Evolutionary conservation across 345 rosid genomes (phyloP).

Genomic region (Rhodamnia rubescens): DNA sequence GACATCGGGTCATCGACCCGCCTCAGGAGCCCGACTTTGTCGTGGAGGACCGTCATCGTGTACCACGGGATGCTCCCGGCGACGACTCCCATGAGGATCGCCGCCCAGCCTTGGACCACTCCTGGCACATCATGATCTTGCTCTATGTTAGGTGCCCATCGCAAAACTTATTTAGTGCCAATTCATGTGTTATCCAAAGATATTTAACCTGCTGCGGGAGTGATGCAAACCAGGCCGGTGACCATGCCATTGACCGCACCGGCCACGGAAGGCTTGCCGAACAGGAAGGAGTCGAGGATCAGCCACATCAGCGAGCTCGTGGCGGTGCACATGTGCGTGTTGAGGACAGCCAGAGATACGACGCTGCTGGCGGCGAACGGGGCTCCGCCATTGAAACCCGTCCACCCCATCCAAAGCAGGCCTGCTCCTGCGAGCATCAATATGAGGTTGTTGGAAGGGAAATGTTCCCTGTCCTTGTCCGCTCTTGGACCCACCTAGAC

Average conservation of each 20-base stretch:
- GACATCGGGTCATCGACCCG: constrained; percentile 29
- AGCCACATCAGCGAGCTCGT: constrained; percentile 39
- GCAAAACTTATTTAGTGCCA: background rate
- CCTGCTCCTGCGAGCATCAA: constrained; percentile 48
- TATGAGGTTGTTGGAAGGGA: constrained; percentile 34
- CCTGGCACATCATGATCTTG: constrained; percentile 4
- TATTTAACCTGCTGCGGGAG: constrained; percentile 15
- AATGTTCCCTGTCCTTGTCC: constrained; percentile 26
- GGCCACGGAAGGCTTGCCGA: constrained; percentile 27
- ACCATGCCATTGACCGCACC: constrained; percentile 42
- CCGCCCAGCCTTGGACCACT: constrained; percentile 47
- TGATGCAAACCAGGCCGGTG: constrained; percentile 48
- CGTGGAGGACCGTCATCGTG: constrained; percentile 35
- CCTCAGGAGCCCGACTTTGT: constrained; percentile 8
- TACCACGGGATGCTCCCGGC: constrained; percentile 42
- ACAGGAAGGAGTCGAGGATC: constrained; percentile 17
- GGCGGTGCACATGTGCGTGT: constrained; percentile 40
- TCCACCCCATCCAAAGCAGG: constrained; percentile 59
- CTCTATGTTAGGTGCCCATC: background rate
- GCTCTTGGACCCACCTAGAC: constrained; percentile 38
- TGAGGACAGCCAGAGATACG: constrained; percentile 38
- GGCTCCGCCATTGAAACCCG: constrained; percentile 47
- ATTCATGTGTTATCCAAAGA: background rate
- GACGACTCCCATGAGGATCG: constrained; percentile 22
- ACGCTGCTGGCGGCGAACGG: constrained; percentile 18